Conservation (phyloP, 768 basidiomycete species). For the Naganishia vishniacii region DNA sequence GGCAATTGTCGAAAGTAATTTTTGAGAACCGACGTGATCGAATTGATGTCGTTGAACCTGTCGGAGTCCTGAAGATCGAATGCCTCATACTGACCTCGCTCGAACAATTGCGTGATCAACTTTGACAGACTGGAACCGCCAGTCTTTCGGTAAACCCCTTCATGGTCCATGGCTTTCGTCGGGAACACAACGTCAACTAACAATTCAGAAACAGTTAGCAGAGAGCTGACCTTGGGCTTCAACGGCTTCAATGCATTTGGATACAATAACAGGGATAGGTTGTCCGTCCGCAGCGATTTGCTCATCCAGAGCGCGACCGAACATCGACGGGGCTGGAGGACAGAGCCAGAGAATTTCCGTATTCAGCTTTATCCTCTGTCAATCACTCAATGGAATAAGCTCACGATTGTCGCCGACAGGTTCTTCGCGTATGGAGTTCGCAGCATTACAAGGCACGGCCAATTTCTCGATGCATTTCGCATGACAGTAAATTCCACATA, state of each 20-base stretch:
- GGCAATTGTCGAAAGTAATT: constrained; percentile 92
- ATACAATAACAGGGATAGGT: constrained; percentile 75
- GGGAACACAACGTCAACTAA: not conserved
- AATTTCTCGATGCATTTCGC: constrained; percentile 73
- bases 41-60: constrained; percentile 93
- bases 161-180: constrained; percentile 74
- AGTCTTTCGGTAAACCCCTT: constrained; percentile 96
- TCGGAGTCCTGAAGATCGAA: constrained; percentile 84
- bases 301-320: constrained; percentile 79
- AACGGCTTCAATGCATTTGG: constrained; percentile 92
- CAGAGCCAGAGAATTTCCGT: not conserved
- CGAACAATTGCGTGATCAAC: constrained; percentile 87
- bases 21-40: constrained; percentile 93
- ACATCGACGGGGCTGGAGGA: constrained; percentile 72
- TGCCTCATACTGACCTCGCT: constrained; percentile 77
- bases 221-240: constrained; percentile 66
- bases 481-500: constrained; percentile 79
- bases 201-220: constrained; percentile 16
- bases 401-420: constrained; percentile 30
- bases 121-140: constrained; percentile 90
- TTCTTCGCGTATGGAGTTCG: constrained; percentile 30
- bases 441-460: constrained; percentile 59
- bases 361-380: not conserved
- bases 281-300: constrained; percentile 58
- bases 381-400: not conserved